Evolutionary conservation across 2,329 filamentous ascomycete species (phyloP), one percentile per base, ranked within the genome.

Genomic region (Epicoccum nigrum): DNA sequence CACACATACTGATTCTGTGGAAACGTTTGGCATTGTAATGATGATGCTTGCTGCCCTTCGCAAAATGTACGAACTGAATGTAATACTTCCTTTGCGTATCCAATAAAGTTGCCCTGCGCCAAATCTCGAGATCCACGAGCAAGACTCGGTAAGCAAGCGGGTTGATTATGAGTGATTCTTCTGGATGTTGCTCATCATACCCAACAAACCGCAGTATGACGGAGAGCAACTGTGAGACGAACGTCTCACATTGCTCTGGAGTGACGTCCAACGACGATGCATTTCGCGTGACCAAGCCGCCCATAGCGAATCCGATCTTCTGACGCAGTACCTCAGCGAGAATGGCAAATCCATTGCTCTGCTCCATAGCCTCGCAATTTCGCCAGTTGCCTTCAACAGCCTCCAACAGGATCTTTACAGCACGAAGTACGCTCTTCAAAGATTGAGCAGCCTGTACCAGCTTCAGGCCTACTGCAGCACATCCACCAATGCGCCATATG

Each of bases 341-440:
- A 28, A 97, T 89, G 20, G 90, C 88, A 69, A 97, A 99, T 0
- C 93, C 95, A 61, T 95, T 94, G 53, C 96, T 92, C 64, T 90
- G 87, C 72, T 99, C 94, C 89, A 99, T 97, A 20, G 94, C 92
- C 71, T 99, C 95, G 61, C 94, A 97, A 60, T 97, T 97, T 58
- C 94, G 85, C 94, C 95, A 99, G 69, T 89, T 97, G 58, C 89
- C 88, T 59, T 89, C 88, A 41, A 97, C 89, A 54, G 90, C 90
- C 58, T 89, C 85, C 56, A 97, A 92, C 20, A 96, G 79, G 64
- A 95, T 88, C 64, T 95, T 86, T 2, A 95, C 86, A 1, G 92
- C 86, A 45, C 89, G 83, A 8, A 92, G 76, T 21, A 92, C 85
- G 35, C 86, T 86, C 40, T 92, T 85, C 7, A 84, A 79, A 0